Base-by-base conservation (phyloP, 1,139 yeast genomes). In the Saccharomycopsis hybrid region DNA sequence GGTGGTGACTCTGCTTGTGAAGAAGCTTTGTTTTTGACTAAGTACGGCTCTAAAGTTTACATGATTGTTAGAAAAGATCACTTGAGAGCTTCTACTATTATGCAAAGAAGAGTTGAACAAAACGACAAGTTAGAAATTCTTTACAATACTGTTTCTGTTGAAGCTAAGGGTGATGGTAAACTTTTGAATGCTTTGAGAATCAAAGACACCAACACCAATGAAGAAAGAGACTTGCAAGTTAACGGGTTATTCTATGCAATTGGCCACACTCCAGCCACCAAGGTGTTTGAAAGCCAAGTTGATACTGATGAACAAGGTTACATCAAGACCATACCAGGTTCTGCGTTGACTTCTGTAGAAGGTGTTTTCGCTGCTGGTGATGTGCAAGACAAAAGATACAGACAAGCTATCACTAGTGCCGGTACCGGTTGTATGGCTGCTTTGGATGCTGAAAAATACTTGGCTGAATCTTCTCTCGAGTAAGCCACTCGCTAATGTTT, bases 341-440 rank as follows among this genome's bases (percentile, higher is more conserved):
- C 95, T 24, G 73, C 97, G 32, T 69, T 73, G 60, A 94, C 98
- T 47, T 82, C 94, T n/a, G 78, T 90, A 56, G 80, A 79, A 63
- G 97, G 97, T 66, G 86, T 92, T 56, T 92, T 84, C 61, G 99
- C 99, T 55, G 98, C 98, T 55, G 98, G 99, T 72, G 99, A 92
- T 67, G 98, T 92, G 49, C 98, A 92, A 71, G 99, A 92, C 69
- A 85, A 88, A 70, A 80, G 79, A 66, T 92, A 90, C 71, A 86
- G 98, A 82, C 99, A 92, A 74, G 99, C 99, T 54, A 88, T 92
- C 66, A 92, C 99, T 47, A 89, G 97, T 65, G 98, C 98, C 33
- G 99, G 98, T 65, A 79, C 96, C 58, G 99, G 99, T 57, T 92
- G 98, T 77, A 92, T 90, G 97, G 99, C 99, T 60, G 99, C 95